Evolutionary conservation across 768 basidiomycete genomes (phyloP).

Genomic region (Goffeauzyma gilvescens): DNA sequence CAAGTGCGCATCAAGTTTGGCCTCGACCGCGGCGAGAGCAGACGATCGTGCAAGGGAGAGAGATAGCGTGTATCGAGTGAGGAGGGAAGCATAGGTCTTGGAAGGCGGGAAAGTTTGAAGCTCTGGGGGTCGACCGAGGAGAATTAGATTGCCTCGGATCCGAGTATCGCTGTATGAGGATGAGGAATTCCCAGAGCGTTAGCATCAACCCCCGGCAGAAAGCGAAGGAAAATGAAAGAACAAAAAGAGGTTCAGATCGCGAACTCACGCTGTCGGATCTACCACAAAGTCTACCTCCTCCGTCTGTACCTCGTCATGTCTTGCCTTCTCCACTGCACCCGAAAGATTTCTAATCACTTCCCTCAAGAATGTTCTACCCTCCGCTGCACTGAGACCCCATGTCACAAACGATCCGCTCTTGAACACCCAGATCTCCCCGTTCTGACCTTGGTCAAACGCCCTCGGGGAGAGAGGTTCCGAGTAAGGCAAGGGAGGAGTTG

Average conservation of each 20-base stretch:
- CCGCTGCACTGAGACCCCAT: slow-evolving; percentile 66
- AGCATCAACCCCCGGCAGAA: slow-evolving; percentile 4
- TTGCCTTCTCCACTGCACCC: slow-evolving; percentile 46
- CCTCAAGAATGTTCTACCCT: slow-evolving; percentile 48
- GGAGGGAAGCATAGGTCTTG: slow-evolving; percentile 46
- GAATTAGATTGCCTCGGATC: slow-evolving; percentile 76
- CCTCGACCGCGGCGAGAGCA: slow-evolving; percentile 67
- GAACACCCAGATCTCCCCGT: slow-evolving; percentile 75
- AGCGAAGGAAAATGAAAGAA: background rate
- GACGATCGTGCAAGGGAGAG: slow-evolving; percentile 81
- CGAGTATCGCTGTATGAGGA: slow-evolving; percentile 50
- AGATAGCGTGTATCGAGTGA: slow-evolving; percentile 78
- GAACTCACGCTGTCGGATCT: slow-evolving; percentile 63
- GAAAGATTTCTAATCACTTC: slow-evolving; percentile 41
- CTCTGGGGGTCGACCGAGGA: slow-evolving; percentile 53
- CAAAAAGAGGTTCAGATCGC: background rate
- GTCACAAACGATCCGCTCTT: slow-evolving; percentile 72
- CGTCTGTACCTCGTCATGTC: slow-evolving; percentile 46
- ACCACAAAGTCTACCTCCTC: slow-evolving; percentile 85
- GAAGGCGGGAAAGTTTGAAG: slow-evolving; percentile 39
- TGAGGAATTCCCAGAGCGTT: background rate
- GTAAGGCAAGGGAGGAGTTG: too few relatives aligned
- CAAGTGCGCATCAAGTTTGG: slow-evolving; percentile 62
- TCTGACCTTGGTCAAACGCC: slow-evolving; percentile 26
- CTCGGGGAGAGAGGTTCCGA: too few relatives aligned